A percentile compares a stretch with the other conserved stretches of the same genome.
Conservation (phyloP, 805 yeast genomes). For the Lipomyces yamadae region DNA sequence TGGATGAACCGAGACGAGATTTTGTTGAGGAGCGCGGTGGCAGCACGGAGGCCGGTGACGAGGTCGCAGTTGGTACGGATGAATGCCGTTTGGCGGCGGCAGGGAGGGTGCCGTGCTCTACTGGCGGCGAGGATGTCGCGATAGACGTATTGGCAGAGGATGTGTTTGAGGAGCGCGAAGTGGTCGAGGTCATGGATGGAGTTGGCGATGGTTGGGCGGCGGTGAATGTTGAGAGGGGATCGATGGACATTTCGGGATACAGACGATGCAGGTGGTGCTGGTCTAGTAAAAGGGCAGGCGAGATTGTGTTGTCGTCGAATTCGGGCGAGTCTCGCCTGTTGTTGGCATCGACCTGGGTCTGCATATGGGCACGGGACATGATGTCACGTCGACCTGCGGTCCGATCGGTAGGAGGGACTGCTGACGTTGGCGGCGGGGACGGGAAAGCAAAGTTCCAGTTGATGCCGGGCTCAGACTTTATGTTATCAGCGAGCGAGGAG, state of each 20-base stretch:
- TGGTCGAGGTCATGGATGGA: constrained; percentile 24
- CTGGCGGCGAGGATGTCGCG: constrained; percentile 1
- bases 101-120: neutral
- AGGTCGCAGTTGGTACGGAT: constrained; percentile 2
- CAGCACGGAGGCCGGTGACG: neutral
- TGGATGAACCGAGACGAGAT: neutral
- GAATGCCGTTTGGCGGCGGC: constrained; percentile 3
- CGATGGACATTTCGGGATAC: constrained; percentile 1
- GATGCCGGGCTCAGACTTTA: constrained; percentile 24
- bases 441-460: constrained; percentile 28
- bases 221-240: neutral
- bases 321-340: neutral
- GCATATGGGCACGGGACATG: constrained; percentile 26
- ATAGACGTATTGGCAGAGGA: constrained; percentile 8
- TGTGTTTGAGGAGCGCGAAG: constrained; percentile 27
- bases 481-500: constrained; percentile 9
- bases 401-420: neutral
- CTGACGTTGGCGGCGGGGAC: neutral
- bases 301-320: neutral
- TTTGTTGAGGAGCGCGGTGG: constrained; percentile 10
- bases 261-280: neutral
- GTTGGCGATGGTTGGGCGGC: constrained; percentile 31
- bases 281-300: neutral
- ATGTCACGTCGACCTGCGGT: constrained; percentile 2
- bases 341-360: constrained; percentile 16